These are phyloP conservation scores for Xylaria sp. DNA, from an alignment of 2,329 filamentous ascomycete species.

Conservation along the genomic window DNA sequence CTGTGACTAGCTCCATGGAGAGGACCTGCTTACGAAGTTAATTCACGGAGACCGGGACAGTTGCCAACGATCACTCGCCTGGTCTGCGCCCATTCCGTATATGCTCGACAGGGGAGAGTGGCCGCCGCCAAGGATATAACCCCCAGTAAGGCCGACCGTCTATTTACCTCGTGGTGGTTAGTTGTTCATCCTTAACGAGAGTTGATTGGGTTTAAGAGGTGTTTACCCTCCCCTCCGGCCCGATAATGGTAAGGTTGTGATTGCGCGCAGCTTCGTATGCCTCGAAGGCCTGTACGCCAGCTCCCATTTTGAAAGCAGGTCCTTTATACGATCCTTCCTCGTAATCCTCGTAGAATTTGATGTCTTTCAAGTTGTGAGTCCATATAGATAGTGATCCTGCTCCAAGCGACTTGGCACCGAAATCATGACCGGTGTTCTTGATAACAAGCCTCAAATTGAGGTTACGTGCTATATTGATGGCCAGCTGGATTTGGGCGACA, in stretches of 20 bases:
- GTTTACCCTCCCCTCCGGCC: conserved; percentile 31
- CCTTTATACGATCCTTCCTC: conserved; percentile 32
- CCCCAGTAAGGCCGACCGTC: conserved; percentile 55
- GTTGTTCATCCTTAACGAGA: background rate
- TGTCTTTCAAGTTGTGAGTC: conserved; percentile 36
- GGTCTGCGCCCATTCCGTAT: conserved; percentile 55
- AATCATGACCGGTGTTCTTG: conserved; percentile 36
- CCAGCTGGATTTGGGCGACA: conserved; percentile 33
- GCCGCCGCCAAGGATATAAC: conserved; percentile 54
- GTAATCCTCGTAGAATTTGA: conserved; percentile 31
- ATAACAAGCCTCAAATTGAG: conserved; percentile 33
- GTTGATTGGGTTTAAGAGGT: background rate
- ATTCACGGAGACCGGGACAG: background rate
- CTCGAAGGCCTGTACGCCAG: conserved; percentile 33
- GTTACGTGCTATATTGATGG: conserved; percentile 33
- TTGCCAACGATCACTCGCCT: conserved; percentile 29
- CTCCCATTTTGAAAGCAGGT: conserved; percentile 34
- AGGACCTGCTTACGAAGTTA: conserved; percentile 38
- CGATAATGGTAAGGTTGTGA: conserved; percentile 30
- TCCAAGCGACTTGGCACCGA: conserved; percentile 34
- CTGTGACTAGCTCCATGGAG: conserved; percentile 51
- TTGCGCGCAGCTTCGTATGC: conserved; percentile 30
- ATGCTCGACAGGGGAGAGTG: conserved; percentile 55
- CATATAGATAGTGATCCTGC: conserved; percentile 33
- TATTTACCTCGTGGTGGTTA: conserved; percentile 10